Base-by-base conservation (phyloP, 371 early-diverging fungal genomes). In the Rhizomucor miehei region DNA sequence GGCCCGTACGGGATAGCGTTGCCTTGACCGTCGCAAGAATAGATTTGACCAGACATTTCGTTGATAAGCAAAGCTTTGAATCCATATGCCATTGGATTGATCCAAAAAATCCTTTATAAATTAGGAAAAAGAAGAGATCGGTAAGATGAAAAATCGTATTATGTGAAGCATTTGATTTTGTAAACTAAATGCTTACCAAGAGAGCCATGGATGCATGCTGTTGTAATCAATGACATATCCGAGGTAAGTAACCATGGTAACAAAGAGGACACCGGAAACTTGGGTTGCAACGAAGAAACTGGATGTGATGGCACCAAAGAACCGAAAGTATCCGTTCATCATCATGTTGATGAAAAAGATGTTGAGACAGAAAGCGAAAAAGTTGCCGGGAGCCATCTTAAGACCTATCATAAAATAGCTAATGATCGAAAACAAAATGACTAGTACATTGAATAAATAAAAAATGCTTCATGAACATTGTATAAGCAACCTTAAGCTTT, bases 21-120 rank as follows among this genome's bases (percentile, higher is more conserved):
- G 13, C 63, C 55, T 13, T 75, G 63, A n/a, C 79, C 70, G 47
- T 83, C 65, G 36, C 72, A 69, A 19, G 70, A 53, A 44, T 57
- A 67, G 0, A 53, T 1, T 3, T 69, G 58, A 3, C 78, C 76
- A 12, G 53, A 55, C 75, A 84, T 83, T 63, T 90, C 90, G 61
- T 88, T 87, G 17, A 71, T 61, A 41, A 87, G 44, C 12, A 90
- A 65, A 0, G 84, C 74, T 51, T 81, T 74, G 60, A 77, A 79
- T 0, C 80, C 84, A 58, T 86, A 87, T 0, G 84, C 74, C n/a
- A 88, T 59, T 4, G 89, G 82, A 52, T 80, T 82, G 47, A 86
- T 76, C 80, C 82, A 88, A 21, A 57, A 57, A 2, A 63, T 49
- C 62, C 57, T 57, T n/a, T n/a, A n/a, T n/a, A n/a, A n/a, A n/a